Evolutionary conservation across 768 basidiomycete genomes (phyloP), one percentile per base, ranked within the genome.

Genomic region (Mycena galopus): DNA sequence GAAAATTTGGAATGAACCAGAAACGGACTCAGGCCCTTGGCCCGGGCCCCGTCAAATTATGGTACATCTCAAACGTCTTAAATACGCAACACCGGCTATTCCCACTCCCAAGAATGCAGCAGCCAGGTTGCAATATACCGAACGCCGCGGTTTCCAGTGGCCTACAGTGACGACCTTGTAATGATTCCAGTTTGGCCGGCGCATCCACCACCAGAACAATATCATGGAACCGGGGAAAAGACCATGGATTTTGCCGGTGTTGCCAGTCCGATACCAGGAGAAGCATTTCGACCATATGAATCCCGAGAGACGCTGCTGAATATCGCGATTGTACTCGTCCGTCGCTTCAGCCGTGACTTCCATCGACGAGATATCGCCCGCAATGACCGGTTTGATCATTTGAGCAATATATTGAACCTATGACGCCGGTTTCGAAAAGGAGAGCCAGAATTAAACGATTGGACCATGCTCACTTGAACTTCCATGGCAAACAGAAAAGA

Each of bases 401-500:
- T 85, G 77, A 42, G 84, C 71, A 50, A 83, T 82, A 69, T 89
- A 87, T n/a, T 83, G 74, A 33, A 86, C 78, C 87, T 88, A 60
- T 5, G 66, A 16, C n/a, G 4, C 44, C 7, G n/a, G 4, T 17
- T n/a, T 60, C 37, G 16, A 37, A 5, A 27, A 39, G 27, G 12
- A 29, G 11, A 11, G 11, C 16, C 9, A 44, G 12, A 30, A 58
- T 21, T n/a, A n/a, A n/a, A n/a, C 29, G 21, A 25, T 37, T 25
- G 42, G 19, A 6, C 47, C 75, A 19, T 23, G 44, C 65, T n/a
- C 10, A 84, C 86, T 79, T 87, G 86, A n/a, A 79, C 73, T 73
- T 88, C 87, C 33, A 84, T 81, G 29, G 80, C 81, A 74, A 83
- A 86, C 17, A 87, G 73, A n/a, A 86, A 81, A 14, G 86, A 87